These are phyloP conservation scores for Tricholomella constricta DNA, from an alignment of 768 basidiomycete genomes.

Conservation along the genomic window DNA sequence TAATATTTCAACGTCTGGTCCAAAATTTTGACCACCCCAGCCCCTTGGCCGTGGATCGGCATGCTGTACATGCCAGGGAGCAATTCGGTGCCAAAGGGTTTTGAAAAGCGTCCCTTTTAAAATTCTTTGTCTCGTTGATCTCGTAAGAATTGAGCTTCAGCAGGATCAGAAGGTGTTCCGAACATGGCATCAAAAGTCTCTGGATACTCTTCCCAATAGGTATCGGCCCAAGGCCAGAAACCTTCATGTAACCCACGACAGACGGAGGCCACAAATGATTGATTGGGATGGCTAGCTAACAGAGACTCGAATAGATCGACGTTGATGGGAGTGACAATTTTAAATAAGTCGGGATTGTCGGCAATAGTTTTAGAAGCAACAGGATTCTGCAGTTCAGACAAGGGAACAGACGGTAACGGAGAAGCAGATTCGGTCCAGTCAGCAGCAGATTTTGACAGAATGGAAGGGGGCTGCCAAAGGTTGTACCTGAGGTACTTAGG, in stretches of 20 bases:
- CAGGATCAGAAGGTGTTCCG: constrained; percentile 1
- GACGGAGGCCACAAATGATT: constrained; percentile 38
- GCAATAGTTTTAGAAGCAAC: constrained; percentile 23
- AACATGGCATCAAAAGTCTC: constrained; percentile 17
- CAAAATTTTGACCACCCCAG: no score
- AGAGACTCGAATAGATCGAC: constrained; percentile 14
- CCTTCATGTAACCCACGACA: constrained; percentile 30
- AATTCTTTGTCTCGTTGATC: constrained; percentile 31
- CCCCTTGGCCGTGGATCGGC: no score
- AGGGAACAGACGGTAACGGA: constrained; percentile 18
- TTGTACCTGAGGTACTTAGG: constrained; percentile 4
- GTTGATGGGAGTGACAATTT: constrained; percentile 32
- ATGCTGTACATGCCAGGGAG: constrained; percentile 46
- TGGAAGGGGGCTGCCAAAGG: neutral
- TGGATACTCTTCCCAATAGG: constrained; percentile 18
- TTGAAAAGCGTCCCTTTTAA: constrained; percentile 24
- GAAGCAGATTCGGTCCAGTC: constrained; percentile 19
- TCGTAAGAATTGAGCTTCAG: constrained; percentile 22
- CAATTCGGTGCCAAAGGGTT: constrained; percentile 34
- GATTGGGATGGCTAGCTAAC: constrained; percentile 39
- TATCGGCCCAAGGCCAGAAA: constrained; percentile 46
- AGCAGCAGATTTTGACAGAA: constrained; percentile 1
- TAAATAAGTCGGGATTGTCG: constrained; percentile 29
- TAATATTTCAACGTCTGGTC: no score
- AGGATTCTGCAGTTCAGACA: constrained; percentile 12